Base-by-base conservation (phyloP, 768 basidiomycete species). In the Collybia sordida region DNA sequence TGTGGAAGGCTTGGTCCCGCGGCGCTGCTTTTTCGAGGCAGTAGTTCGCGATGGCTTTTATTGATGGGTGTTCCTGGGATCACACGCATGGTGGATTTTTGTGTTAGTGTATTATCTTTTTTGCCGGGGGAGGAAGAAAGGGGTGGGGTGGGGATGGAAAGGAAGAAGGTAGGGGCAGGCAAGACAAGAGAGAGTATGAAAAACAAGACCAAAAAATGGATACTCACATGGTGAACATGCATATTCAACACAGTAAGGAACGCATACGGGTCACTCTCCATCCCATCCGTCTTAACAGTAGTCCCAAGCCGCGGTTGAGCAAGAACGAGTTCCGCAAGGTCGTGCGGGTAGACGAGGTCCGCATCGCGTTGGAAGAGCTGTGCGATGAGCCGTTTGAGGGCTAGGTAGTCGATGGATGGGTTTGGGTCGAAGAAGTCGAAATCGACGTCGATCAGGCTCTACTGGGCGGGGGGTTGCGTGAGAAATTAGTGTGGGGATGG, bases 351-450 rank as follows among this genome's bases (percentile, higher is more conserved):
- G 31, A 99, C 72, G 5, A 71, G 61, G 42, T 88, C 83, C 0
- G 91, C 85, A 63, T 98, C 96, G 34, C 74, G 69, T 21, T 83
- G 77, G 56, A 92, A 84, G 22, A 90, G 82, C 65, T 91, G 89
- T 0, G 62, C 62, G 12, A 88, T 65, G 1, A 92, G 77, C 0
- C 89, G 80, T 48, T 90, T 89, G 61, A 96, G 73, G 2, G 94
- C 92, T 54, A 89, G 85, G 64, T 88, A 97, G 71, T 98, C 95
- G 59, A 90, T 69, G 21, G 65, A 77, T 2, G 89, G 82, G 56
- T 90, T 86, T 5, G 91, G 84, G 65, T 91, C 86, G 77, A 91
- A 95, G 65, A 97, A 98, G 56, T 97, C 93, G 61, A 98, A 98
- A 61, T 88, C 86, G 57, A 95, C 87, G 67, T 95, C 81, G 69